Evolutionary conservation across 192 early-diverging fungal genomes (phyloP).

Genomic region (Backusella parvicylindrica): DNA sequence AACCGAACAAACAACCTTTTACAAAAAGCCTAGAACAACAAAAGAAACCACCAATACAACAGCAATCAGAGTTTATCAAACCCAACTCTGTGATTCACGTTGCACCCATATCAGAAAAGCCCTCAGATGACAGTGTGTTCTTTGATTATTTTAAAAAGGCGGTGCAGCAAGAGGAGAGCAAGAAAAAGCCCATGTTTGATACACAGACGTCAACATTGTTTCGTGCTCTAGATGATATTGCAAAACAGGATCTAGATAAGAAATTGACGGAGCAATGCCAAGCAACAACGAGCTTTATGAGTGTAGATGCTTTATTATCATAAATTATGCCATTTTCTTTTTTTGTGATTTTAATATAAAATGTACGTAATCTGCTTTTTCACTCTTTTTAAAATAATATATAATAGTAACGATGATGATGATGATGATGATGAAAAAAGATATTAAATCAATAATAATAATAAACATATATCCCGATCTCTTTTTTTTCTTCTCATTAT

Average conservation of each 20-base stretch:
- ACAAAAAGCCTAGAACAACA: background rate
- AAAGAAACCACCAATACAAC: background rate
- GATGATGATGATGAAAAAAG: too few species aligned
- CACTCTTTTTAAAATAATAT: too few species aligned
- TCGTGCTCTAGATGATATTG: background rate
- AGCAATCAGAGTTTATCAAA: background rate
- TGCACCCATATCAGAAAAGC: background rate
- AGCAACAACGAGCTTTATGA: background rate
- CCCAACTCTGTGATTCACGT: background rate
- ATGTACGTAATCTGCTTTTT: too few species aligned
- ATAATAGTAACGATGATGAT: too few species aligned
- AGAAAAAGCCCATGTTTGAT: background rate
- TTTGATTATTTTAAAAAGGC: background rate
- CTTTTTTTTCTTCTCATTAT: background rate
- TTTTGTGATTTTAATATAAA: background rate
- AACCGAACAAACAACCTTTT: conserved; percentile 2
- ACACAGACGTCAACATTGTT: background rate
- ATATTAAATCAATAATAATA: too few species aligned
- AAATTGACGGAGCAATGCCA: background rate
- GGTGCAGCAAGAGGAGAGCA: background rate
- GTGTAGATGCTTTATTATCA: background rate
- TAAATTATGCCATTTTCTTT: background rate
- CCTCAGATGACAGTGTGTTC: background rate
- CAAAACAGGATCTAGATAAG: background rate
- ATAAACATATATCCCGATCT: background rate